A percentile compares a stretch with the other conserved stretches of the same genome.
phyloP scores from a whole-genome alignment of 257 asterid genomes.

The Mentha longifolia region DNA sequence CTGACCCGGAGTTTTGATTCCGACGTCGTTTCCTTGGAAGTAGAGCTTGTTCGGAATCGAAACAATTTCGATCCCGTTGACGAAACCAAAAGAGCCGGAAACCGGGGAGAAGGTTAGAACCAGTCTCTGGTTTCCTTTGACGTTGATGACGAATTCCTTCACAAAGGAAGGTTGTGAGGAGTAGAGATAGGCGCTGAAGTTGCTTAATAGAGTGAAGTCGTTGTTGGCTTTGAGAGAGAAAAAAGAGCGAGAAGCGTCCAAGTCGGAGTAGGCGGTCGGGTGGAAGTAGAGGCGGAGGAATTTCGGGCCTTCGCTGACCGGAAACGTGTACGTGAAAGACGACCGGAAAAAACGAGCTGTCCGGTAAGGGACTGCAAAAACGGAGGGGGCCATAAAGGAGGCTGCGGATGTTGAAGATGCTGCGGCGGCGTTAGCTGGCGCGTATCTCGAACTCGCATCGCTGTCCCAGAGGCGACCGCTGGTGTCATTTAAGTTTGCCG shows the following conservation, averaged over 20 bases:
- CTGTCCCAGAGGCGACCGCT: constrained; percentile 50
- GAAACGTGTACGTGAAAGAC: constrained; percentile 47
- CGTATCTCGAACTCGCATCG: constrained; percentile 37
- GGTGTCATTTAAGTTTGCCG: neutral
- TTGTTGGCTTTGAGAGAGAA: constrained; percentile 56
- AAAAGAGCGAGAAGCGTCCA: constrained; percentile 10
- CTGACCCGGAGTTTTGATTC: neutral
- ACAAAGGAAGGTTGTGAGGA: constrained; percentile 11
- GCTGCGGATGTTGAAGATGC: constrained; percentile 35
- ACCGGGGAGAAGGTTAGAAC: constrained; percentile 46
- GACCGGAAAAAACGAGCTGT: constrained; percentile 48
- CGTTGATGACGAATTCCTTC: constrained; percentile 36
- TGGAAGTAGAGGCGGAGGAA: constrained; percentile 59
- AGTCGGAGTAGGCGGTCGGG: constrained; percentile 30
- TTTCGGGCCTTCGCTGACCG: constrained; percentile 46
- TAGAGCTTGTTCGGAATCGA: constrained; percentile 53
- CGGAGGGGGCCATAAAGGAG: neutral
- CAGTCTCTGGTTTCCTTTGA: constrained; percentile 28
- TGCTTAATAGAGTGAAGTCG: constrained; percentile 40
- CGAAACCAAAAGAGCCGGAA: constrained; percentile 48
- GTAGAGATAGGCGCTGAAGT: constrained; percentile 46
- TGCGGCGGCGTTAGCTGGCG: constrained; percentile 36
- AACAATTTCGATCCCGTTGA: constrained; percentile 69
- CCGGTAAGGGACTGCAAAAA: constrained; percentile 37
- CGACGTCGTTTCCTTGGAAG: constrained; percentile 28